Conservation (phyloP, 805 yeast genomes). For the Isabelozyma pseudorhagii region DNA sequence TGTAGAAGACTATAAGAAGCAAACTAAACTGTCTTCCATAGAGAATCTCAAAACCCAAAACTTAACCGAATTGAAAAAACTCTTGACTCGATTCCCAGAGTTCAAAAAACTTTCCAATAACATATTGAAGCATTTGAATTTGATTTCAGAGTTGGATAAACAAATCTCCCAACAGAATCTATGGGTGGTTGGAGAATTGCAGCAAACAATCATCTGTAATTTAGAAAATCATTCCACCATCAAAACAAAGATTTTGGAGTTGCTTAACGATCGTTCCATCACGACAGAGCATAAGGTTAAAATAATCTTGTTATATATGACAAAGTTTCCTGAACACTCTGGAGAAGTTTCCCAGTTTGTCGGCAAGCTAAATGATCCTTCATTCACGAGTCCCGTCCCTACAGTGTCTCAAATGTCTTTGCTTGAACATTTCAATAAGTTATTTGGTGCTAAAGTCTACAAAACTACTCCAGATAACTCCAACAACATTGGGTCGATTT, state of each 20-base stretch:
- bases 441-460: constrained; percentile 14
- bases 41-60: constrained; percentile 62
- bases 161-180: constrained; percentile 60
- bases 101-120: constrained; percentile 83
- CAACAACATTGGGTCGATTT: constrained; percentile 23
- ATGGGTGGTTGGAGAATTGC: constrained; percentile 86
- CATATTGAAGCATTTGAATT: constrained; percentile 87
- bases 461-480: constrained; percentile 4
- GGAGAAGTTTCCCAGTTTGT: constrained; percentile 22
- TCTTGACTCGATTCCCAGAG: constrained; percentile 92
- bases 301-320: constrained; percentile 67
- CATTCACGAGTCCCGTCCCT: constrained; percentile 26
- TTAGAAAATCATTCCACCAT: constrained; percentile 37
- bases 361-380: constrained; percentile 25
- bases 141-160: constrained; percentile 82
- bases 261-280: constrained; percentile 45
- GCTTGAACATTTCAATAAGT: constrained; percentile 24
- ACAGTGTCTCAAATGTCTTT: constrained; percentile 30
- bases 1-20: constrained; percentile 76
- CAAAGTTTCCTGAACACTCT: constrained; percentile 43
- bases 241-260: constrained; percentile 49
- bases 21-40: constrained; percentile 62
- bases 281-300: constrained; percentile 62
- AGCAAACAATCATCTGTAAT: constrained; percentile 74
- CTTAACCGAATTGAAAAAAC: constrained; percentile 84